phyloP scores from a whole-genome alignment of 176 grass and related monocot genomes.

The Cenchrus fungigraminus region DNA sequence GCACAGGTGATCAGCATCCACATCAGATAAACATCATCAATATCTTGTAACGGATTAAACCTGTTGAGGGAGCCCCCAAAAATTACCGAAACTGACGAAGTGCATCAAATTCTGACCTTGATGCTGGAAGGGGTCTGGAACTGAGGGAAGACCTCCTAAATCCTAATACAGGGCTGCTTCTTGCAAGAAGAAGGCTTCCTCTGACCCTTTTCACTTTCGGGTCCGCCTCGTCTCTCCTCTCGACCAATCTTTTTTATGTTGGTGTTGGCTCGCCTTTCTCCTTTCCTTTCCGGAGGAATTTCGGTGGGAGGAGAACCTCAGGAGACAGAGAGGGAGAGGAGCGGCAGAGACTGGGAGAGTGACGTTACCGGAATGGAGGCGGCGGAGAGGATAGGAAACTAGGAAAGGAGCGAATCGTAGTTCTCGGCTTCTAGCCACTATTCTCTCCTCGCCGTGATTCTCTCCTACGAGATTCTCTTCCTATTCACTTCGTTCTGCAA shows the following conservation, averaged over 20 bases:
- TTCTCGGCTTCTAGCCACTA: constrained; percentile 25
- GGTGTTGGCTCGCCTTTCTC: constrained; percentile 25
- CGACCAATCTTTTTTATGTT: constrained; percentile 33
- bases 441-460: constrained; percentile 12
- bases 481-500: constrained; percentile 9
- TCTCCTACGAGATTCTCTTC: constrained; percentile 7
- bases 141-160: background rate
- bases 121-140: background rate
- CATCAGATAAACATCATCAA: constrained; percentile 19
- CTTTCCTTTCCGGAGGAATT: constrained; percentile 31
- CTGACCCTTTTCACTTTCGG: background rate
- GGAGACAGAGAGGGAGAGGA: constrained; percentile 6
- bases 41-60: background rate
- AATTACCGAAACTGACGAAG: constrained; percentile 34
- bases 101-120: constrained; percentile 41
- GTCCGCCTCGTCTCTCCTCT: constrained; percentile 23
- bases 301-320: constrained; percentile 24
- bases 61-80: background rate
- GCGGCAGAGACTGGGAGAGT: constrained; percentile 10
- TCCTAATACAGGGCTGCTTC: background rate
- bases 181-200: constrained; percentile 19
- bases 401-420: constrained; percentile 39
- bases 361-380: constrained; percentile 38
- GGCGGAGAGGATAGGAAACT: constrained; percentile 32
- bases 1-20: constrained; percentile 19